phyloP scores from a whole-genome alignment of 441 rosid species.

The Macaranga tanarius region DNA sequence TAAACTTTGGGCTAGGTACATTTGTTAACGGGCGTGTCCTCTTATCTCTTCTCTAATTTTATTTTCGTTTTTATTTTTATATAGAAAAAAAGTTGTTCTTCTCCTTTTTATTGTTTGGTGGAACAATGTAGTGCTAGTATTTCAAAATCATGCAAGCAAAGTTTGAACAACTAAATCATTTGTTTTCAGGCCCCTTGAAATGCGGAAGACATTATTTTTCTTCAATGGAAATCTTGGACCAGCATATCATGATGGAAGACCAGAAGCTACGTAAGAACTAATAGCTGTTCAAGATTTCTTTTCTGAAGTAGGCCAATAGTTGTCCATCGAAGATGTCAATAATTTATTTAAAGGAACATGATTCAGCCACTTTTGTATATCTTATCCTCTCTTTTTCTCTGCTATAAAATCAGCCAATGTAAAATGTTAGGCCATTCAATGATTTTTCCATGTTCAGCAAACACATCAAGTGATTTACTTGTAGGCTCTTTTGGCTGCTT shows the following conservation, averaged over 20 bases:
- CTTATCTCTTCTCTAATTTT: not conserved
- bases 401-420: not conserved
- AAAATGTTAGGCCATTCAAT: not conserved
- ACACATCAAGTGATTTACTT: slow-evolving; percentile 9
- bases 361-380: not conserved
- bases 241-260: slow-evolving; percentile 75
- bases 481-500: not conserved
- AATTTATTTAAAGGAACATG: slow-evolving; percentile 9
- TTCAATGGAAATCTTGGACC: slow-evolving; percentile 99
- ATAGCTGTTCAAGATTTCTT: slow-evolving; percentile 5
- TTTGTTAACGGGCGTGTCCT: not conserved
- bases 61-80: not conserved
- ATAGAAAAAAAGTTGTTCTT: not conserved
- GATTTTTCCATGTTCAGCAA: slow-evolving; percentile 11
- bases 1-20: slow-evolving; percentile 70
- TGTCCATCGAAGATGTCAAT: slow-evolving; percentile 14
- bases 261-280: slow-evolving; percentile 77
- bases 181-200: slow-evolving; percentile 62
- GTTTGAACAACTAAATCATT: slow-evolving; percentile 12
- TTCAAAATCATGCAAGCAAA: slow-evolving; percentile 12
- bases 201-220: slow-evolving; percentile 75
- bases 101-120: slow-evolving; percentile 9
- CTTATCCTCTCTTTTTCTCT: not conserved
- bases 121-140: slow-evolving; percentile 13
- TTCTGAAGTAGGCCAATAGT: not conserved